Evolutionary conservation across 306 rosid genomes (phyloP).

Genomic region (Acacia melanoxylon): DNA sequence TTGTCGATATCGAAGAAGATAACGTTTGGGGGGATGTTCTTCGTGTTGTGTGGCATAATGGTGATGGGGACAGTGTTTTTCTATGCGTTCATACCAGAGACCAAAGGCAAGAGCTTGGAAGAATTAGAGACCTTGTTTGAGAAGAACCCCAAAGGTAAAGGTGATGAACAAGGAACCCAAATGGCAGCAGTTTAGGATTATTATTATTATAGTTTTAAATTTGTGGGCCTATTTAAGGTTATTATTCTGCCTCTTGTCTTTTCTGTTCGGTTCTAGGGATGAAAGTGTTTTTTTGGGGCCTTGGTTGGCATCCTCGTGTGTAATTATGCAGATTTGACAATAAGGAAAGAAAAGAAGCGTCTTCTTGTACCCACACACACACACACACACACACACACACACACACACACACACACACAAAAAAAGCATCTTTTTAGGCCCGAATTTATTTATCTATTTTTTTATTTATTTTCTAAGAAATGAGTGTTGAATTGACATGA

Average conservation of each 20-base stretch:
- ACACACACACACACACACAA: too few species aligned
- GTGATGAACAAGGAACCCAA: neutral
- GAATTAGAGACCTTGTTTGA: slow-evolving; percentile 41
- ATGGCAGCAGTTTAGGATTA: neutral
- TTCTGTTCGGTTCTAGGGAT: neutral
- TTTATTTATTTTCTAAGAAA: neutral
- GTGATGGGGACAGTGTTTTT: slow-evolving; percentile 47
- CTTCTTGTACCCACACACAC: neutral
- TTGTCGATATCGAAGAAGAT: slow-evolving; percentile 55
- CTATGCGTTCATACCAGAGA: slow-evolving; percentile 60
- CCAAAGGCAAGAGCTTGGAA: slow-evolving; percentile 44
- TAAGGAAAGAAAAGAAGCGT: neutral
- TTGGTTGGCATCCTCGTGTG: neutral
- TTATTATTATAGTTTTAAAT: neutral
- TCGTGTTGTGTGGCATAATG: slow-evolving; percentile 59
- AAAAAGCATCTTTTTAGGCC: neutral
- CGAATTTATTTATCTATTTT: too few species aligned
- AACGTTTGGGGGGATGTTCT: slow-evolving; percentile 62
- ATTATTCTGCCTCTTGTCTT: neutral
- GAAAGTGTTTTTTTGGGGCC: neutral
- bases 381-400: too few species aligned
- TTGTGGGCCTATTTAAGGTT: neutral
- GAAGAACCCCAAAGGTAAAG: neutral
- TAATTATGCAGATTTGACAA: neutral
- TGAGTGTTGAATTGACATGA: neutral